Base-by-base conservation (phyloP, 2,329 filamentous ascomycete species). In the Penicillium brevicompactum region DNA sequence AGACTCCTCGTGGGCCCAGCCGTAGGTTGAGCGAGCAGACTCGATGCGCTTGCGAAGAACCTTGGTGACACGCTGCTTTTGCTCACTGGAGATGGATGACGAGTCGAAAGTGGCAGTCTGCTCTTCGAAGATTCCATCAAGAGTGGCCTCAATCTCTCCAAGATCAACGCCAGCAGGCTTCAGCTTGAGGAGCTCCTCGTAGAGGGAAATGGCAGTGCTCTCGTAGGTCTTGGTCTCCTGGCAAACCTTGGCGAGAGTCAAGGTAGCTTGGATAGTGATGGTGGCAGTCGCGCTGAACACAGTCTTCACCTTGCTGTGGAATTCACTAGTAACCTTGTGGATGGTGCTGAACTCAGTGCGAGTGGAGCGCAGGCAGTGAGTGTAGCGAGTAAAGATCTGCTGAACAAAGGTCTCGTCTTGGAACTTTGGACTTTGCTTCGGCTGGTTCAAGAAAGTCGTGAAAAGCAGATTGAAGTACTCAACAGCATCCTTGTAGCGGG, bases 1-100 rank as follows among this genome's bases (percentile, higher is more conserved):
- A 4, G 72, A 71, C 56, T 73, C 71, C 56, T 75, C 71, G 34
- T 76, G 73, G 5, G 72, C 72, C 70, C 73, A 77, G 6, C 72
- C 72, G 34, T 75, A 64, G 8, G 58, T 67, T 47, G 71, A 58
- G 8, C 70, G 73, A 2, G 70, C 54, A 4, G 62, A 61, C 0
- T 57, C 60, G 31, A 72, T 62, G 5, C 72, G 72, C 49, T 70
- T 67, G 18, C 55, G 65, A 16, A 72, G 60, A 11, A 74, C 59
- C n/a, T 56, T 65, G 27, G 71, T 62, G 5, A 67, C 70, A 18
- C 64, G 66, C 5, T 72, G 63, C 5, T 72, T 49, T 46, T 74
- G 70, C 2, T 59, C 49, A 2, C 64, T 51, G 4, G 73, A 68
- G 3, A 70, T 57, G 0, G 65, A 64, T 34, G 66, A 61, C 0